Evolutionary conservation across 257 asterid species (phyloP).

Genomic region (Nyctanthes arbortristis): DNA sequence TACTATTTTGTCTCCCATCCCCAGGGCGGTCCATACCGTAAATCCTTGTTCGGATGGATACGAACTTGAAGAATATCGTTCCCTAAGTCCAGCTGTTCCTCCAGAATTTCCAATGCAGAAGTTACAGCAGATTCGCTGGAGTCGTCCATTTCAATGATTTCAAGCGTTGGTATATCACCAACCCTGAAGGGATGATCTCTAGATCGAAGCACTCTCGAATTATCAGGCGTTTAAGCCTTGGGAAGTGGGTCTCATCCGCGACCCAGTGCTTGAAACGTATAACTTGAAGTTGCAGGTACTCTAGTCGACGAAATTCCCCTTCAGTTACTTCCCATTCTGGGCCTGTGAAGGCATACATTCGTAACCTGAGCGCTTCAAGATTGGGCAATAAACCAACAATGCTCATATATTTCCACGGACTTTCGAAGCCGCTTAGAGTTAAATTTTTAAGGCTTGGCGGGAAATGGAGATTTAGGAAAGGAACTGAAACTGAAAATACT

Average conservation of each 20-base stretch:
- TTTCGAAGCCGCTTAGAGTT: neutral
- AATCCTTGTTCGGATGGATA: neutral
- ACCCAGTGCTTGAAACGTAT: neutral
- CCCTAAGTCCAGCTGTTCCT: neutral
- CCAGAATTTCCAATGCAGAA: neutral
- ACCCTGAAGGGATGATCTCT: neutral
- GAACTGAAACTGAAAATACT: neutral
- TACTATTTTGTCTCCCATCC: too few species aligned
- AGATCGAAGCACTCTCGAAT: neutral
- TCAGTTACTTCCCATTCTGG: neutral
- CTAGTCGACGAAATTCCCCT: neutral
- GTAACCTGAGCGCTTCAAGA: neutral
- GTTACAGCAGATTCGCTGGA: neutral
- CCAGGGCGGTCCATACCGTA: too few species aligned
- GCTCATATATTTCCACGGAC: neutral
- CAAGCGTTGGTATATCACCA: neutral
- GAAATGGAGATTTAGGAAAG: neutral
- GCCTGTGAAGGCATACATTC: neutral
- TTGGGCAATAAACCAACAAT: neutral
- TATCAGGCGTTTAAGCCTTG: neutral
- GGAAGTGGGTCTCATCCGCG: constrained; percentile 4
- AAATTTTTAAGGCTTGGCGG: neutral
- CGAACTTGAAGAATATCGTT: neutral
- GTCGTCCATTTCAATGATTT: neutral
- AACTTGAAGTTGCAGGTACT: neutral